Base-by-base conservation (phyloP, 257 asterid genomes). In the Solanum rostratum region DNA sequence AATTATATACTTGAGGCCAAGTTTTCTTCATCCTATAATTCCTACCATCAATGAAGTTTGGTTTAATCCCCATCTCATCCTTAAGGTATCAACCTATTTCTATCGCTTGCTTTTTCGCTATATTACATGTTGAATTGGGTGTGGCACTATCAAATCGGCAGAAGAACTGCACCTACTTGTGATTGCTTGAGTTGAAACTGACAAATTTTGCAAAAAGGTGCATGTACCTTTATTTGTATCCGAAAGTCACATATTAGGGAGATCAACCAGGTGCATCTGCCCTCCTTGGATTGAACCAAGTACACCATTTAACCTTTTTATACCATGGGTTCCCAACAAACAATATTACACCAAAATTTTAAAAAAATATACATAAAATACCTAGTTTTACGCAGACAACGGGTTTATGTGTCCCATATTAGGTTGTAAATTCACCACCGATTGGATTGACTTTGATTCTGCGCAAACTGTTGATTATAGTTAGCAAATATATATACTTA, bases 1-100 rank as follows among this genome's bases (percentile, higher is more conserved):
- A 0, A 88, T 96, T 29, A 85, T 96, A 84, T 95, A 92, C 87
- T 59, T 93, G 89, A 91, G 94, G 54, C 98, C 99, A 13, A 85
- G 81, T 37, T 82, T 89, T 66, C 88, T 96, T 37, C 52, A 92
- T 45, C 89, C 84, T 2, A 20, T 90, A 60, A 92, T 96, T 30
- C 98, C 99, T 24, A 74, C 95, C 16, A 78, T 95, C 52, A 88
- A 91, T 85, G 90, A 92, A 89, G 97, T 95, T 70, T 96, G 87
- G 92, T 95, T 96, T 89, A 96, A 96, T 92, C 95, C 99, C 46
- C 76, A 93, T 88, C 97, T 95, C 85, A 91, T 96, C 87, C 84
- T 95, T 89, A 93, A 93, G 99, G 99, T 95, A 87, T 59, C 24
- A 49, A 46, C 24, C 29, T 16, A 43, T 71, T 71, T 43, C 7